Percentiles rank a stretch among this genome's conserved stretches.
Evolutionary conservation across 495 filamentous ascomycete genomes (phyloP).

Genomic region (Neurospora terricola): DNA sequence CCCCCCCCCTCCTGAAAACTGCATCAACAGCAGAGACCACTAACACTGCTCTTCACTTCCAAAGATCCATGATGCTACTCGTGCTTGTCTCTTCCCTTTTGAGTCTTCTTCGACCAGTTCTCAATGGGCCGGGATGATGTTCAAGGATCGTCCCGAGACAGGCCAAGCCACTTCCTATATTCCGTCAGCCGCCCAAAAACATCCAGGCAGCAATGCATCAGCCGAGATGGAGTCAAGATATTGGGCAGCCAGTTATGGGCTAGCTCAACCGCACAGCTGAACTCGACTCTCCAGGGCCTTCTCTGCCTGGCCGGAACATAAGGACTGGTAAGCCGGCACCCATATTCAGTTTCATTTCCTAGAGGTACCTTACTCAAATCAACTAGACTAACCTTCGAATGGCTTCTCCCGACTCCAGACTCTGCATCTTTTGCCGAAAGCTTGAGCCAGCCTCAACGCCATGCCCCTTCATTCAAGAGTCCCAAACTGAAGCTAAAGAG

Average conservation of each 20-base stretch:
- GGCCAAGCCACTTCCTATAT: neutral
- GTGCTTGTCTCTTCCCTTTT: neutral
- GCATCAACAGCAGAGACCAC: neutral
- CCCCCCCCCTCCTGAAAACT: neutral
- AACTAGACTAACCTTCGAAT: neutral
- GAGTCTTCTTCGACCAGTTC: neutral
- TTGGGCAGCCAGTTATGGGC: neutral
- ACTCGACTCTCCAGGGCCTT: too few species aligned
- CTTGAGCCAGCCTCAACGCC: neutral
- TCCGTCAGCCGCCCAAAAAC: neutral
- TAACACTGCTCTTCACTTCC: neutral
- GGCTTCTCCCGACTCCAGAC: neutral
- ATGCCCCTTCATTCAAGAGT: neutral
- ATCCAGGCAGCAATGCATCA: neutral
- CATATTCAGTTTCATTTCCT: neutral
- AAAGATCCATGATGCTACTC: neutral
- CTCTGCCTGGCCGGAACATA: too few species aligned
- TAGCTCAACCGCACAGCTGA: neutral
- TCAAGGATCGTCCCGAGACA: neutral
- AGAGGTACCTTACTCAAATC: neutral
- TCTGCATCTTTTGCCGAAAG: conserved; percentile 8
- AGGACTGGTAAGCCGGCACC: neutral
- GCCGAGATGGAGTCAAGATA: neutral
- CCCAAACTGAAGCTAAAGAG: neutral
- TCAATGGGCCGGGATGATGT: neutral